A percentile compares a stretch with the other conserved stretches of the same genome.
Conservation (phyloP, 2,329 filamentous ascomycete species). For the Graphilbum sp. region DNA sequence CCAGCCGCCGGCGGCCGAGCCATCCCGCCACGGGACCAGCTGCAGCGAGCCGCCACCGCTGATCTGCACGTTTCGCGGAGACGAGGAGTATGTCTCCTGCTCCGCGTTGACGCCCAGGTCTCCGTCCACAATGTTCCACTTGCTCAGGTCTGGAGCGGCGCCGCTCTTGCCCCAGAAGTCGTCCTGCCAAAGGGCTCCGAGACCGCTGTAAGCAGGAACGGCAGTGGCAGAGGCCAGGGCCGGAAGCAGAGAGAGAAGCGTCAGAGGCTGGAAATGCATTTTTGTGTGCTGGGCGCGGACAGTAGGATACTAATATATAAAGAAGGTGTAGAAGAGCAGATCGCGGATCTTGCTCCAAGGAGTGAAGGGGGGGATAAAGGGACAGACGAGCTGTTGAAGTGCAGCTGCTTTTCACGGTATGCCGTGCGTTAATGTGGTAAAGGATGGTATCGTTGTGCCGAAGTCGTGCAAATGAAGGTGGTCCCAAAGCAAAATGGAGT, state of each 20-base stretch:
- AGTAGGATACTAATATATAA: background rate
- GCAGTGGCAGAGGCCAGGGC: constrained; percentile 19
- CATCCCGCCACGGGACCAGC: constrained; percentile 29
- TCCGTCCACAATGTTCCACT: constrained; percentile 32
- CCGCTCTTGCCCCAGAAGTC: constrained; percentile 22
- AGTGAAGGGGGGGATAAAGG: background rate
- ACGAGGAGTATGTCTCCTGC: constrained; percentile 30
- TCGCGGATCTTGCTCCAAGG: background rate
- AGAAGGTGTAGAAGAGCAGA: background rate
- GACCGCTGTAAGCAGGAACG: constrained; percentile 23
- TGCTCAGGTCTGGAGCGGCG: constrained; percentile 15
- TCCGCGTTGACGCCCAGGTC: constrained; percentile 47
- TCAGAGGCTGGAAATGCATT: constrained; percentile 12
- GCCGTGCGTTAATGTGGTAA: no score
- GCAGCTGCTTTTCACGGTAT: no score
- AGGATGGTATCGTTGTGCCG: no score
- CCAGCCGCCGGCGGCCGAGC: constrained; percentile 25
- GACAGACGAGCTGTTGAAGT: background rate
- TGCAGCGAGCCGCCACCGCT: constrained; percentile 33
- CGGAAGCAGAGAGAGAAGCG: constrained; percentile 9
- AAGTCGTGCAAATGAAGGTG: no score
- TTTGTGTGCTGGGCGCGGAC: background rate
- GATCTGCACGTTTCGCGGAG: constrained; percentile 30
- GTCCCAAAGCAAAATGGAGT: no score
- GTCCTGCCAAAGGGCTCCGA: constrained; percentile 25